Conservation (phyloP, 2,329 filamentous ascomycete species). For the Pseudogymnoascus pannorum region DNA sequence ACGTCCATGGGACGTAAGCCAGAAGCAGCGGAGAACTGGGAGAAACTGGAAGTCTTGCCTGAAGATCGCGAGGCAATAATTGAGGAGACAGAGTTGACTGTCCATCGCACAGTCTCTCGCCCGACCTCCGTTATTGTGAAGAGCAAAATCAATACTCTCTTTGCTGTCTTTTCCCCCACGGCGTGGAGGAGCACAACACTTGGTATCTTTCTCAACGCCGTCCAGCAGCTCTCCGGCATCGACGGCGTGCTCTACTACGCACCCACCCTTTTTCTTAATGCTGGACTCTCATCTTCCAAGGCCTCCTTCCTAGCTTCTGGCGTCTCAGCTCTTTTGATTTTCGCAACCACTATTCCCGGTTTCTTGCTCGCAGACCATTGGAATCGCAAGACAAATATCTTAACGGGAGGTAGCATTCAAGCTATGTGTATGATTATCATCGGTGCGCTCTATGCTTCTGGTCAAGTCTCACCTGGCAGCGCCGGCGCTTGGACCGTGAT, state of each 20-base stretch:
- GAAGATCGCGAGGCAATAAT: constrained; percentile 22
- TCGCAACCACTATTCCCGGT: constrained; percentile 49
- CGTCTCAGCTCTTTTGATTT: constrained; percentile 51
- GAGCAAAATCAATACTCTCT: constrained; percentile 18
- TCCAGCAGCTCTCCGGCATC: constrained; percentile 55
- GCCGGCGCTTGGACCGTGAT: constrained; percentile 44
- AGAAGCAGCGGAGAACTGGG: constrained; percentile 38
- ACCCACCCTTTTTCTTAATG: constrained; percentile 51
- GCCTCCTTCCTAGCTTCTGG: constrained; percentile 55
- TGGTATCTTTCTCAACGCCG: constrained; percentile 49
- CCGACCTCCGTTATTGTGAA: neutral
- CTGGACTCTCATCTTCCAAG: constrained; percentile 46
- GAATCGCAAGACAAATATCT: constrained; percentile 46
- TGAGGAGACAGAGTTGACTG: neutral
- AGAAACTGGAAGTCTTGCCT: constrained; percentile 19
- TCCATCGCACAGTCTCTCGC: neutral
- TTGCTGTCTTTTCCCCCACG: constrained; percentile 31
- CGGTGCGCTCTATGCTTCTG: constrained; percentile 44
- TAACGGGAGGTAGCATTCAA: constrained; percentile 46
- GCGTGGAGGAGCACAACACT: constrained; percentile 42
- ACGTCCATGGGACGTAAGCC: constrained; percentile 38
- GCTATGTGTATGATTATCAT: constrained; percentile 46
- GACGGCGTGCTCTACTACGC: constrained; percentile 59
- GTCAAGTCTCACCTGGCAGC: constrained; percentile 31
- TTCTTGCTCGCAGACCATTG: constrained; percentile 50